phyloP scores from a whole-genome alignment of 352 stramenopile genomes.

The Globisporangium perplexum region DNA sequence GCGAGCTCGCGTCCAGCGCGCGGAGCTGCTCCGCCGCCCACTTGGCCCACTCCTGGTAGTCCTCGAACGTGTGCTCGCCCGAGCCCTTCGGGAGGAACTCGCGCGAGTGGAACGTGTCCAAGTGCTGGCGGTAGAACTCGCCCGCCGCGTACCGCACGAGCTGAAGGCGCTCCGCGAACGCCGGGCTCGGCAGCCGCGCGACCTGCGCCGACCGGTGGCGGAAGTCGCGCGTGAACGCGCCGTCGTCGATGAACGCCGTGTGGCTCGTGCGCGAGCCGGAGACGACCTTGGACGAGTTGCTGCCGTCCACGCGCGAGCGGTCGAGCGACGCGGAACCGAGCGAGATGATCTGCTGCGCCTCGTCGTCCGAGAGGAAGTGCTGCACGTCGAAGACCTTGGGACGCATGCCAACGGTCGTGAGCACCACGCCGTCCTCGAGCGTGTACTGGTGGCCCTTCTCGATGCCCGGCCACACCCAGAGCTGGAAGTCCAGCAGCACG shows the following conservation, averaged over 20 bases:
- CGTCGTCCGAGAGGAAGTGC: conserved; percentile 51
- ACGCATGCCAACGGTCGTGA: conserved; percentile 60
- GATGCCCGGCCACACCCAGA: conserved; percentile 79
- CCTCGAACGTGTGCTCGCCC: conserved; percentile 33
- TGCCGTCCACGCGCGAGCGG: conserved; percentile 65
- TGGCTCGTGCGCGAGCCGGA: conserved; percentile 68
- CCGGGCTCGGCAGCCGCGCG: conserved; percentile 60
- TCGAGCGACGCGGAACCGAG: conserved; percentile 42
- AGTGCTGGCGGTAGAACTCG: conserved; percentile 79
- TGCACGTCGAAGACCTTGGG: conserved; percentile 77
- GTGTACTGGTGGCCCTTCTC: conserved; percentile 68
- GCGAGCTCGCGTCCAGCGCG: conserved; percentile 26
- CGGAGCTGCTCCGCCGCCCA: conserved; percentile 52
- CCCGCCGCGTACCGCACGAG: conserved; percentile 72
- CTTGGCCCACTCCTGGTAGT: conserved; percentile 62
- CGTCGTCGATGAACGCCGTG: conserved; percentile 70
- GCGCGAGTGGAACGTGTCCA: conserved; percentile 76
- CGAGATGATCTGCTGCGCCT: conserved; percentile 55
- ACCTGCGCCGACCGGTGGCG: conserved; percentile 52
- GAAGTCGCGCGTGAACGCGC: conserved; percentile 67
- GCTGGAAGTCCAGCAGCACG: conserved; percentile 75
- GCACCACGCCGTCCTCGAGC: conserved; percentile 59
- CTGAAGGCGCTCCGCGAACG: conserved; percentile 66
- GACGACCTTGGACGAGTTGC: conserved; percentile 57
- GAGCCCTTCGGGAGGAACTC: conserved; percentile 56